phyloP scores from a whole-genome alignment of 768 basidiomycete genomes.

The Boletus reticulatus region DNA sequence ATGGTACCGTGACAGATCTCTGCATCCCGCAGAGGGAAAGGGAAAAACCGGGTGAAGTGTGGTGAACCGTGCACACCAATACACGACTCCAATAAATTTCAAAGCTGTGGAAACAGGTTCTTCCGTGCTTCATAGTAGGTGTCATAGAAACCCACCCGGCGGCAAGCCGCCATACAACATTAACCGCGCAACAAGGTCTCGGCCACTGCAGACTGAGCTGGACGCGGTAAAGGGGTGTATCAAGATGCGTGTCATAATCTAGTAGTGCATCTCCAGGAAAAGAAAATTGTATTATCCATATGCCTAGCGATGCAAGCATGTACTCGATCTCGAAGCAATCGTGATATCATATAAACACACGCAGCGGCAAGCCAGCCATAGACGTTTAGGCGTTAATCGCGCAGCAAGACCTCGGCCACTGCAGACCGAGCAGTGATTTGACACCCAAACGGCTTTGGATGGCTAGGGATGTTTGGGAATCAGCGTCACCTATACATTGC shows the following conservation, averaged over 20 bases:
- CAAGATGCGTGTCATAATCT: not conserved
- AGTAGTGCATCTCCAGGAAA: not conserved
- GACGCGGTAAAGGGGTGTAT: constrained; percentile 18
- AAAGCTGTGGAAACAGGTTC: constrained; percentile 15
- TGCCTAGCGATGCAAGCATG: not conserved
- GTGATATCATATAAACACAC: not conserved
- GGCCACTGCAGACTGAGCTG: too few relatives aligned
- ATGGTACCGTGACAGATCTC: constrained; percentile 11
- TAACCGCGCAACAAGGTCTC: constrained; percentile 4
- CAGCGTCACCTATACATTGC: too few relatives aligned
- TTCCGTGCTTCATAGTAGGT: constrained; percentile 12
- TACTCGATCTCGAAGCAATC: not conserved
- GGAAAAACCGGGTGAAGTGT: constrained; percentile 13
- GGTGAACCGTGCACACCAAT: not conserved
- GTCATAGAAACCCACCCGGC: not conserved
- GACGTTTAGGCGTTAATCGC: not conserved
- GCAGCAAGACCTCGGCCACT: constrained; percentile 28
- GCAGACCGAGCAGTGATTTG: constrained; percentile 50
- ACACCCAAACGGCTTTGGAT: constrained; percentile 57
- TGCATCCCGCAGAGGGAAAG: not conserved
- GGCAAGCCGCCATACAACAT: not conserved
- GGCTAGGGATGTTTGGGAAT: constrained; percentile 18
- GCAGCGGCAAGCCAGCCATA: too few relatives aligned
- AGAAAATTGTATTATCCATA: not conserved
- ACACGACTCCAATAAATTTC: constrained; percentile 27